Evolutionary conservation across 2,329 filamentous ascomycete species (phyloP).

Genomic region (Pyrenophora graminea): DNA sequence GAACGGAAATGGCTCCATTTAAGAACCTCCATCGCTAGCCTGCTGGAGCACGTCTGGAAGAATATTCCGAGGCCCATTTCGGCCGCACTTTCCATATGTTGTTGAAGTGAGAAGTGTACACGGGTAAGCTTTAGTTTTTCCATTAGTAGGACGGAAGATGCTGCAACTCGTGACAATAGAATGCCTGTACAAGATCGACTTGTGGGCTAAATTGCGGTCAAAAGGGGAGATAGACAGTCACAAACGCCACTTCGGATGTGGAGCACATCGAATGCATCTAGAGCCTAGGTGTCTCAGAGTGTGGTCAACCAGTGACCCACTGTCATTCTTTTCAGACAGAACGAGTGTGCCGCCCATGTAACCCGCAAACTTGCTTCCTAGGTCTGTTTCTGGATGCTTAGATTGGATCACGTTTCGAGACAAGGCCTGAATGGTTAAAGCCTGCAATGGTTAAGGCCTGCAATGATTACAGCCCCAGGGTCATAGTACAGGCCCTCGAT

Average conservation of each 20-base stretch:
- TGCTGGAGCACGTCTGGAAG: not conserved
- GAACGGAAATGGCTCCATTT: not conserved
- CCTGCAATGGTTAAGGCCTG: too few relatives aligned
- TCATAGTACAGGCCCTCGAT: too few relatives aligned
- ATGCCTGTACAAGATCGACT: not conserved
- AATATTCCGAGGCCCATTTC: not conserved
- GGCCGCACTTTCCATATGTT: not conserved
- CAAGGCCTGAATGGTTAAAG: too few relatives aligned
- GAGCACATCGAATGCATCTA: too few relatives aligned
- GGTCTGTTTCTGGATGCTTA: too few relatives aligned
- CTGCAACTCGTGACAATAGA: not conserved
- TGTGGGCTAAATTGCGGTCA: constrained; percentile 1
- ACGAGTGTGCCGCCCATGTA: too few relatives aligned
- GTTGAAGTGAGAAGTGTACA: not conserved
- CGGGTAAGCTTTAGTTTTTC: constrained; percentile 1
- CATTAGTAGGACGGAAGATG: constrained; percentile 2
- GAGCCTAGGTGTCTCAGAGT: too few relatives aligned
- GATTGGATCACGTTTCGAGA: too few relatives aligned
- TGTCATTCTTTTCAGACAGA: too few relatives aligned
- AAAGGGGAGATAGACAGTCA: not conserved
- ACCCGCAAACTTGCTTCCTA: too few relatives aligned
- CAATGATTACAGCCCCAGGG: too few relatives aligned
- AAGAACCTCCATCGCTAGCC: not conserved
- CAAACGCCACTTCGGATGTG: not conserved
- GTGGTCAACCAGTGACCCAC: too few relatives aligned